Conservation (phyloP, 306 rosid genomes). For the Senna siamea region DNA sequence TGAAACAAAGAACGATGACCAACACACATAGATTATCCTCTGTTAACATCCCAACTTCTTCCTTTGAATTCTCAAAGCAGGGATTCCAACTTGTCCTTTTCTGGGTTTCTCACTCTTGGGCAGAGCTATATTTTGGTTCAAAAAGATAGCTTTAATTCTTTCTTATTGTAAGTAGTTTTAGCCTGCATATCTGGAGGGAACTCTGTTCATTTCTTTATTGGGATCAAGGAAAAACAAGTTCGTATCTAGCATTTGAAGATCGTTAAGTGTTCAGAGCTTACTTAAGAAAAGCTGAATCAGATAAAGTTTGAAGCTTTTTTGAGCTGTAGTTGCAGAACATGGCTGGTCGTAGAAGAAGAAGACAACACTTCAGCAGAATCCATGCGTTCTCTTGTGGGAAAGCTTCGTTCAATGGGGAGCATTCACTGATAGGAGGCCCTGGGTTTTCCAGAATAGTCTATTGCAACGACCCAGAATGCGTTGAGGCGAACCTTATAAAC, state of each 20-base stretch:
- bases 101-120: conserved; percentile 35
- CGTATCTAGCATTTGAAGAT: too few species aligned
- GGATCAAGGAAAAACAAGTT: conserved; percentile 10
- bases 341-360: conserved; percentile 67
- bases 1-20: background rate
- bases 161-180: too few species aligned
- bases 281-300: background rate
- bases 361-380: conserved; percentile 73
- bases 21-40: background rate
- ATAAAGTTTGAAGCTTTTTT: background rate
- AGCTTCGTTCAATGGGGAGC: conserved; percentile 71
- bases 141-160: too few species aligned
- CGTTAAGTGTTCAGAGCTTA: too few species aligned
- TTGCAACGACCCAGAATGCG: conserved; percentile 72
- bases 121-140: conserved; percentile 4
- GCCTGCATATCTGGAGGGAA: too few species aligned
- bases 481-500: conserved; percentile 44
- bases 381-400: conserved; percentile 82
- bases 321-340: conserved; percentile 35
- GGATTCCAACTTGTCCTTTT: conserved; percentile 11
- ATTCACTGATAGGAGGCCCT: conserved; percentile 88
- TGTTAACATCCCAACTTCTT: conserved; percentile 1
- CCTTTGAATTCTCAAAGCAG: conserved; percentile 19
- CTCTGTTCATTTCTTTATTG: background rate
- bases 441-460: conserved; percentile 87